These are phyloP conservation scores for Phyllosticta capitalensis DNA, from an alignment of 2,329 filamentous ascomycete genomes.

Conservation along the genomic window DNA sequence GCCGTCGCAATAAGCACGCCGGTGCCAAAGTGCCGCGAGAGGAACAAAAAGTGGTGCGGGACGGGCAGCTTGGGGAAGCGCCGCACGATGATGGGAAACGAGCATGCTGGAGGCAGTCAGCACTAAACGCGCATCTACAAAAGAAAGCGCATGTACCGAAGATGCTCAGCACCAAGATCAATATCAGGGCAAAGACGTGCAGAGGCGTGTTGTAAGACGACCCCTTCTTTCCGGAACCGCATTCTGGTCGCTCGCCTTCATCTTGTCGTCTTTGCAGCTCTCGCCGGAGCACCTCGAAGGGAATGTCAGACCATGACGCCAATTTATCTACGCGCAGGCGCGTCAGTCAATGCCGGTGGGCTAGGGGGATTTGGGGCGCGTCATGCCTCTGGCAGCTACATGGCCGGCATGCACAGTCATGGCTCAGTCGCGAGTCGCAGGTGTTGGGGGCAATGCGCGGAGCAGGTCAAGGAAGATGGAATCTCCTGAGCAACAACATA, in stretches of 20 bases:
- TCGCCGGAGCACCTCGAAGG: conserved; percentile 36
- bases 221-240: conserved; percentile 40
- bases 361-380: background rate
- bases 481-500: background rate
- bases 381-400: conserved; percentile 2
- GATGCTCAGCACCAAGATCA: conserved; percentile 44
- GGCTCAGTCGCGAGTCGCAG: background rate
- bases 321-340: background rate
- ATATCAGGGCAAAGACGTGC: conserved; percentile 49
- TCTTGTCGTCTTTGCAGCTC: conserved; percentile 42
- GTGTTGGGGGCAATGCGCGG: background rate
- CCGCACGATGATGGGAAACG: conserved; percentile 31
- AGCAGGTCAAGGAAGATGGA: background rate
- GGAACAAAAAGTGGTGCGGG: conserved; percentile 31
- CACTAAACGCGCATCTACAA: background rate
- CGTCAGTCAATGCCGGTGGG: background rate
- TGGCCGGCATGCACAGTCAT: conserved; percentile 1
- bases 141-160: background rate
- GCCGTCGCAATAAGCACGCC: conserved; percentile 32
- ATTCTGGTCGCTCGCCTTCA: conserved; percentile 36
- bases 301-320: conserved; percentile 29
- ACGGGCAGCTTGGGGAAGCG: conserved; percentile 29
- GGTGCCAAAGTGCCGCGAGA: conserved; percentile 32
- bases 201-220: conserved; percentile 44
- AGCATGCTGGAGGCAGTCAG: conserved; percentile 22